A percentile compares a stretch with the other conserved stretches of the same genome.
These are phyloP conservation scores for Bassia scoparia DNA, from an alignment of 148 eudicot genomes.

Conservation along the genomic window DNA sequence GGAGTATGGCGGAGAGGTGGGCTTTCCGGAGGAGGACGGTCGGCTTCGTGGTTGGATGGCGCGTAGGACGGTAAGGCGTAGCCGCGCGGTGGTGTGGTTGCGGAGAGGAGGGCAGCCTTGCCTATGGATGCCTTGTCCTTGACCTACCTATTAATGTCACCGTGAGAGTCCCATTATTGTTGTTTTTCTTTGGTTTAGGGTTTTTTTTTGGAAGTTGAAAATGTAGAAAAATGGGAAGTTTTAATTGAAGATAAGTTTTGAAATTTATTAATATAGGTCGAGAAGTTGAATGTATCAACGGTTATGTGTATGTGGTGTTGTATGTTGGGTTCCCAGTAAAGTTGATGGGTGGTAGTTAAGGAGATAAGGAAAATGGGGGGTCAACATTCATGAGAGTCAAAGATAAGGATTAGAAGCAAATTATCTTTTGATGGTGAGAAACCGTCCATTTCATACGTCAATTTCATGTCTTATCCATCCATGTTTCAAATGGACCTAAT, in stretches of 20 bases:
- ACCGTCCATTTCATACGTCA: constrained; percentile 17
- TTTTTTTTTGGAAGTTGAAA: background rate
- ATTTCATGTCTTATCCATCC: background rate
- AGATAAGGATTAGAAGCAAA: constrained; percentile 22
- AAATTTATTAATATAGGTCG: constrained; percentile 8
- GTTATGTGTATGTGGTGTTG: too few species aligned
- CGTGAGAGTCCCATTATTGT: constrained; percentile 32
- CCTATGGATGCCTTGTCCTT: constrained; percentile 65
- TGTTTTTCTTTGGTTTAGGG: background rate
- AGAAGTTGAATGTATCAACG: constrained; percentile 17
- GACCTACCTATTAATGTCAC: constrained; percentile 51
- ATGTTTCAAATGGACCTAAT: too few species aligned
- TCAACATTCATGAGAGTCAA: too few species aligned
- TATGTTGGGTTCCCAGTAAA: constrained; percentile 20
- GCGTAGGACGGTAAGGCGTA: constrained; percentile 59
- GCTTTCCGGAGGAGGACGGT: constrained; percentile 39
- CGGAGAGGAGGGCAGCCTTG: constrained; percentile 51
- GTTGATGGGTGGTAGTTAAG: constrained; percentile 10
- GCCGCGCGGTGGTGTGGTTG: constrained; percentile 33
- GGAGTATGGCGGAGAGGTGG: constrained; percentile 56
- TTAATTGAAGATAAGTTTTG: constrained; percentile 6
- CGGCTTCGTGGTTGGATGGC: constrained; percentile 61
- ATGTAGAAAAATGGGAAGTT: background rate
- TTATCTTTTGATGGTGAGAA: constrained; percentile 14
- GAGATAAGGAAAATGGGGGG: constrained; percentile 13